Evolutionary conservation across 108 stramenopile species (phyloP), one percentile per base, ranked within the genome.

Genomic region (Cyclotella sp.): DNA sequence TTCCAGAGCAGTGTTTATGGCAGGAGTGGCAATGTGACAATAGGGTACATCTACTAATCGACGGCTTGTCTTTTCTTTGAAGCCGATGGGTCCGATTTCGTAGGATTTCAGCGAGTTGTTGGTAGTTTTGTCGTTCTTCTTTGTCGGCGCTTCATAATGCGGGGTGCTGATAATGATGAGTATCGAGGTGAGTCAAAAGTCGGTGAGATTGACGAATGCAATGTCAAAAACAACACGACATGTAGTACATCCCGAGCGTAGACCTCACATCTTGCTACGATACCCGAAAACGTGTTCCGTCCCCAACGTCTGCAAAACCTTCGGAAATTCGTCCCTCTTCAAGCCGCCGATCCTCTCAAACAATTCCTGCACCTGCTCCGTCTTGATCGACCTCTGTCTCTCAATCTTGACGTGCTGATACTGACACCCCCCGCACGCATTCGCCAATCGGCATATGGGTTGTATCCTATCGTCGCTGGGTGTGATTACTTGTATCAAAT

Each of bases 341-440:
- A 97, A 63, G 4, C 88, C 93, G 10, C 91, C 94, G 10, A 93
- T 77, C 12, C 89, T 77, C 46, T 76, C 83, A 43, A 95, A 78
- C 52, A 88, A 53, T 26, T 97, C 96, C 73, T 90, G 89, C 26
- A 95, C 93, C 58, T 96, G 96, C 75, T 84, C 61, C 40, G 90
- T 93, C 80, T 99, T 99, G 96, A 97, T 97, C 29, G 87, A 53
- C 52, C 98, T 74, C 81, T 99, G 98, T 12, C 82, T 72, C n/a
- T 84, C 86, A 19, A 98, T 86, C 10, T 77, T 73, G 71, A 97
- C 86, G 70, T 99, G 98, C 73, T 99, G 98, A 70, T 95, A 97
- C 79, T 99, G 98, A 68, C 98, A 99, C 59, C 98, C 98, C 45
- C 98, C 98, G 78, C 98, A 99, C 13, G 71, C 75, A 9, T 72